These are phyloP conservation scores for apple (Malus domestica) DNA, from an alignment of 306 rosid species.

Conservation along the genomic window ASM211411v1 NC_041803.1:12196001-12196500, in stretches of 20 bases:
- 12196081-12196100: slow-evolving; percentile 72
- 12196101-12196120: slow-evolving; percentile 92
- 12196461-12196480: slow-evolving; percentile 35
- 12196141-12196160: slow-evolving; percentile 78
- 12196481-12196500: slow-evolving; percentile 25
- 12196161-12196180: slow-evolving; percentile 63
- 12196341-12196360: slow-evolving; percentile 26
- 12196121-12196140: slow-evolving; percentile 59
- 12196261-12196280: background rate
- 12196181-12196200: slow-evolving; percentile 17
- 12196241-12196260: background rate
- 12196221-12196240: background rate
- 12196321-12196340: slow-evolving; percentile 18
- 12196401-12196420: background rate
- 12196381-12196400: background rate
- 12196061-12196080: slow-evolving; percentile 90
- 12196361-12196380: slow-evolving; percentile 15
- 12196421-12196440: slow-evolving; percentile 20
- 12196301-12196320: slow-evolving; percentile 6
- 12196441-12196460: slow-evolving; percentile 28
- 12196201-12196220: background rate
- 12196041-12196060: slow-evolving; percentile 83
- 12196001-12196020: slow-evolving; percentile 73
- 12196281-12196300: background rate
- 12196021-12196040: slow-evolving; percentile 98